Percentiles rank a stretch among this genome's conserved stretches.
Evolutionary conservation across 768 basidiomycete genomes (phyloP).

Genomic region (Psilocybe cyanescens): DNA sequence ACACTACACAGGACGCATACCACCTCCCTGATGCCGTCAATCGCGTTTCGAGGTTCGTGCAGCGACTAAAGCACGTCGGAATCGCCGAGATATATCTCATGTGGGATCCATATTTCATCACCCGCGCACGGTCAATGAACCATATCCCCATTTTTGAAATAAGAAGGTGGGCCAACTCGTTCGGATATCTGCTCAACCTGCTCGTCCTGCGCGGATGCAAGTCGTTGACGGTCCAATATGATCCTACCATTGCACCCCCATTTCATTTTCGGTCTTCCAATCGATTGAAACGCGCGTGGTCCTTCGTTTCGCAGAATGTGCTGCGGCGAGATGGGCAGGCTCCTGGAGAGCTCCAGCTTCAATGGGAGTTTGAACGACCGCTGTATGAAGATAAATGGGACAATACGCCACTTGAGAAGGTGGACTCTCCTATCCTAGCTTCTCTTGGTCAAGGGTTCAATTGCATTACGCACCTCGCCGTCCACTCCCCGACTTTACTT

Average conservation of each 20-base stretch:
- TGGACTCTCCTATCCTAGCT: conserved; percentile 10
- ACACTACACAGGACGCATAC: conserved; percentile 18
- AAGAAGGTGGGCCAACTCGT: conserved; percentile 18
- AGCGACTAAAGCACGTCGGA: conserved; percentile 13
- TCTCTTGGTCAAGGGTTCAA: conserved; percentile 8
- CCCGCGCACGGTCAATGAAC: conserved; percentile 5
- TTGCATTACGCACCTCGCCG: conserved; percentile 13
- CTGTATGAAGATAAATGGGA: conserved; percentile 10
- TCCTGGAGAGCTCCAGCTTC: conserved; percentile 1
- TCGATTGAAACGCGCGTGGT: conserved; percentile 15
- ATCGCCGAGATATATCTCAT: conserved; percentile 23
- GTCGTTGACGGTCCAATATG: conserved; percentile 24
- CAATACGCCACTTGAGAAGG: conserved; percentile 1
- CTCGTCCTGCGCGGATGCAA: conserved; percentile 22
- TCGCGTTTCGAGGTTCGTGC: conserved; percentile 19
- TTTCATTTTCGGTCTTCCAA: conserved; percentile 18
- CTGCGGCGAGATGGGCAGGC: conserved; percentile 7
- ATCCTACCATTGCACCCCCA: conserved; percentile 14
- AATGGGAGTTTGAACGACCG: conserved; percentile 24
- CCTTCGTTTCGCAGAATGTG: conserved; percentile 12
- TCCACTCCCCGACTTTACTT: conserved; percentile 23
- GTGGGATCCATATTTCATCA: conserved; percentile 24
- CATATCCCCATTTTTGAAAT: conserved; percentile 18
- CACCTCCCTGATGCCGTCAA: conserved; percentile 22
- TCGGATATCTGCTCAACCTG: conserved; percentile 18